Conservation (phyloP, 2,329 filamentous ascomycete genomes). For the Daldinia sp. region DNA sequence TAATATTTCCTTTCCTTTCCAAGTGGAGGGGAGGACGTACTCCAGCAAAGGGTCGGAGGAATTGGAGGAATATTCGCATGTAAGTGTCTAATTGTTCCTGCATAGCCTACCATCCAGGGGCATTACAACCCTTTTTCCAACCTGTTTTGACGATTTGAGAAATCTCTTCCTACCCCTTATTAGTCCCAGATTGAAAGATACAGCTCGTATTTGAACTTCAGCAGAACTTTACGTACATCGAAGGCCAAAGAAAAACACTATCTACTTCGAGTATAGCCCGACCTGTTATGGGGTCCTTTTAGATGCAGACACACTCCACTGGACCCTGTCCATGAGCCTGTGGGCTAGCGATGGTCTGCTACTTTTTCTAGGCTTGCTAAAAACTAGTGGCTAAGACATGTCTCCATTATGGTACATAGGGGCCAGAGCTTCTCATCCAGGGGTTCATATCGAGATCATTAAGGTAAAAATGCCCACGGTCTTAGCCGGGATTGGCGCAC, state of each 20-base stretch:
- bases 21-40: constrained; percentile 27
- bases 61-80: constrained; percentile 40
- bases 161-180: constrained; percentile 13
- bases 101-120: constrained; percentile 36
- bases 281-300: constrained; percentile 26
- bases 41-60: constrained; percentile 24
- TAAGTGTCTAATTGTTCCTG: constrained; percentile 32
- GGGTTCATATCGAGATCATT: constrained; percentile 40
- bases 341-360: constrained; percentile 13
- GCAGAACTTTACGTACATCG: constrained; percentile 25
- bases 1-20: constrained; percentile 12
- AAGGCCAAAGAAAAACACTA: constrained; percentile 22
- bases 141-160: constrained; percentile 23
- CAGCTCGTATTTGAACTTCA: constrained; percentile 42
- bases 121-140: constrained; percentile 28
- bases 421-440: constrained; percentile 34
- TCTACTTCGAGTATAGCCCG: constrained; percentile 35
- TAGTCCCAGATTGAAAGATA: constrained; percentile 24
- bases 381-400: constrained; percentile 16
- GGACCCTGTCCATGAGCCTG: constrained; percentile 17
- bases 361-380: constrained; percentile 4
- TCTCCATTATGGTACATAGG: constrained; percentile 12
- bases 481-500: constrained; percentile 42
- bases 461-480: constrained; percentile 28
- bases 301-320: constrained; percentile 33